Conservation (phyloP, 1,284 basidiomycete species). For the Amylostereum areolatum region DNA sequence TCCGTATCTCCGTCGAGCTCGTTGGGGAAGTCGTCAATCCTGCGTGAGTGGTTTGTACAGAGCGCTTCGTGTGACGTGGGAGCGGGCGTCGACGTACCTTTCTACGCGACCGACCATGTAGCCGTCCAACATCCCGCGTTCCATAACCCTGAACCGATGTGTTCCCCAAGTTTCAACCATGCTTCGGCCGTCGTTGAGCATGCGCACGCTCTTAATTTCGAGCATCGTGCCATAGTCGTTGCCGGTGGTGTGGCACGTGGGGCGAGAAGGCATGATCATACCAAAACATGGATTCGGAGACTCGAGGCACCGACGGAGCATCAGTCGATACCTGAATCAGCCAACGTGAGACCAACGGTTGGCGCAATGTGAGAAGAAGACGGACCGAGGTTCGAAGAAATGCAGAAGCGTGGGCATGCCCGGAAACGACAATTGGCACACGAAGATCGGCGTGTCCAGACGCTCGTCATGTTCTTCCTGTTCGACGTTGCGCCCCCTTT, state of each 20-base stretch:
- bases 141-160: conserved; percentile 81
- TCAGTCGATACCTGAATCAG: conserved; percentile 65
- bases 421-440: conserved; percentile 87
- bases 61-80: neutral
- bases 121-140: conserved; percentile 79
- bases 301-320: conserved; percentile 89
- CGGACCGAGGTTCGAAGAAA: conserved; percentile 82
- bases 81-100: conserved; percentile 24
- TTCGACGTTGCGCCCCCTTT: conserved; percentile 56
- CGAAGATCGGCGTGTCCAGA: conserved; percentile 86
- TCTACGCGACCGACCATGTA: conserved; percentile 87
- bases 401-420: conserved; percentile 86
- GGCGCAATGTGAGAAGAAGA: conserved; percentile 1
- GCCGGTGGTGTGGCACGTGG: conserved; percentile 31
- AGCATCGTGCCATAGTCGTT: conserved; percentile 90
- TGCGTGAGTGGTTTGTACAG: neutral
- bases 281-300: conserved; percentile 75
- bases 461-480: conserved; percentile 73
- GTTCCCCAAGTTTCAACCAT: conserved; percentile 85
- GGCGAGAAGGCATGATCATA: conserved; percentile 74
- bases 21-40: conserved; percentile 49
- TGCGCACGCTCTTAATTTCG: conserved; percentile 81
- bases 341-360: neutral
- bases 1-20: conserved; percentile 34
- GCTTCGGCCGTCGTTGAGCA: conserved; percentile 85